phyloP scores from a whole-genome alignment of 1,284 basidiomycete species.

The Cerrena zonata region DNA sequence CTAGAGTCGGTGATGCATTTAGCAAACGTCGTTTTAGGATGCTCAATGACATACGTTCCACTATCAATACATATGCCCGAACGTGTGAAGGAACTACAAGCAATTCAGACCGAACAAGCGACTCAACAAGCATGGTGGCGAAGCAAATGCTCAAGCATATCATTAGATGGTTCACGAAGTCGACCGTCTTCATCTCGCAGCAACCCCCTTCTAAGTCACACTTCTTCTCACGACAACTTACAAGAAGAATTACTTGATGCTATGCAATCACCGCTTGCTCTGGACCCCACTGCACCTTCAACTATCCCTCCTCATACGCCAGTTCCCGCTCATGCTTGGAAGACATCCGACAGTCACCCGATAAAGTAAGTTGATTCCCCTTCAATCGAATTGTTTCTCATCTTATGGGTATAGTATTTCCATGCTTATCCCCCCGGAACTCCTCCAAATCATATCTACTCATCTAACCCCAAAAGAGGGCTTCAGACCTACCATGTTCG shows the following conservation, averaged over 20 bases:
- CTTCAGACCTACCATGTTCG: constrained; percentile 34
- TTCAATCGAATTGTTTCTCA: neutral
- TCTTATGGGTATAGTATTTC: constrained; percentile 45
- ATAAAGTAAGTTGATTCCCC: constrained; percentile 58
- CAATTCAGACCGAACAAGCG: constrained; percentile 50
- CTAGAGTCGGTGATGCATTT: too few species aligned
- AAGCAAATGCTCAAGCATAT: constrained; percentile 15
- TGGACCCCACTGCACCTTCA: constrained; percentile 13
- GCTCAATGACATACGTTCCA: constrained; percentile 58
- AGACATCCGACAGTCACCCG: constrained; percentile 79
- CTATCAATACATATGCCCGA: constrained; percentile 66
- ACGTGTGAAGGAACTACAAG: constrained; percentile 54
- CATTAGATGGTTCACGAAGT: constrained; percentile 9
- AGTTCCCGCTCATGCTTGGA: constrained; percentile 22
- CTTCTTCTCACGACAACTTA: constrained; percentile 27
- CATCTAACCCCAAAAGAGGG: constrained; percentile 35
- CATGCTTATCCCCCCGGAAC: constrained; percentile 57
- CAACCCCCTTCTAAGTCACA: constrained; percentile 19
- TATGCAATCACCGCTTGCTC: constrained; percentile 37
- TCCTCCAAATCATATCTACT: constrained; percentile 50
- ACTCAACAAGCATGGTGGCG: constrained; percentile 52
- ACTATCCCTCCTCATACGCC: constrained; percentile 24
- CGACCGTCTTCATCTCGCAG: neutral
- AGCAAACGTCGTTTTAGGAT: constrained; percentile 35
- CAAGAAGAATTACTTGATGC: constrained; percentile 49